Percentiles rank a stretch among this genome's conserved stretches.
These are phyloP conservation scores for Cryphonectria naterciae DNA, from an alignment of 2,329 filamentous ascomycete genomes.

Conservation along the genomic window DNA sequence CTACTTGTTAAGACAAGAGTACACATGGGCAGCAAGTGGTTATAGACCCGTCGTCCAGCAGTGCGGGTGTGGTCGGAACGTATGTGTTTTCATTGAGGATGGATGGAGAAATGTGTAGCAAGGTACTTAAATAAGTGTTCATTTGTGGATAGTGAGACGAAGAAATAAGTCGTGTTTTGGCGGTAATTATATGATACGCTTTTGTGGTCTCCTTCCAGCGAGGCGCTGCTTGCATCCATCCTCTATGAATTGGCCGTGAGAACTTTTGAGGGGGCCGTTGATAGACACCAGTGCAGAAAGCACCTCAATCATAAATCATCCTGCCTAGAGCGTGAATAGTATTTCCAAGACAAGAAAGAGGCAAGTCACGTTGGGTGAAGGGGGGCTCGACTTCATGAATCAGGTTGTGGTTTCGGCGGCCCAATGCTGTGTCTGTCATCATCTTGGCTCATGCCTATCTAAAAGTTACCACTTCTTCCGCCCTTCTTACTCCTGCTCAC, in stretches of 20 bases:
- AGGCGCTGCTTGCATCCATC: no score
- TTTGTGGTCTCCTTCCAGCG: no score
- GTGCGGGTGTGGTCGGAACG: neutral
- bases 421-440: neutral
- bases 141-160: no score
- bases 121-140: neutral
- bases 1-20: neutral
- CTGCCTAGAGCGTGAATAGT: neutral
- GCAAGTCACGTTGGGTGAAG: neutral
- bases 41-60: neutral
- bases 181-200: no score
- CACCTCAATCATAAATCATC: neutral
- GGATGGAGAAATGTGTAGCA: neutral
- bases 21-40: neutral
- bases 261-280: no score
- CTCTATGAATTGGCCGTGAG: no score
- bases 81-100: neutral
- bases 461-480: conserved; percentile 73
- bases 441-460: conserved; percentile 36
- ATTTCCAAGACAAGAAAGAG: neutral
- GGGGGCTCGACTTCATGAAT: neutral
- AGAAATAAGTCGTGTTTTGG: no score
- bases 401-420: neutral
- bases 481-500: conserved; percentile 82
- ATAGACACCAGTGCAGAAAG: neutral